A percentile compares a stretch with the other conserved stretches of the same genome.
phyloP scores from a whole-genome alignment of 1,284 basidiomycete species.

The Naganishia albida region DNA sequence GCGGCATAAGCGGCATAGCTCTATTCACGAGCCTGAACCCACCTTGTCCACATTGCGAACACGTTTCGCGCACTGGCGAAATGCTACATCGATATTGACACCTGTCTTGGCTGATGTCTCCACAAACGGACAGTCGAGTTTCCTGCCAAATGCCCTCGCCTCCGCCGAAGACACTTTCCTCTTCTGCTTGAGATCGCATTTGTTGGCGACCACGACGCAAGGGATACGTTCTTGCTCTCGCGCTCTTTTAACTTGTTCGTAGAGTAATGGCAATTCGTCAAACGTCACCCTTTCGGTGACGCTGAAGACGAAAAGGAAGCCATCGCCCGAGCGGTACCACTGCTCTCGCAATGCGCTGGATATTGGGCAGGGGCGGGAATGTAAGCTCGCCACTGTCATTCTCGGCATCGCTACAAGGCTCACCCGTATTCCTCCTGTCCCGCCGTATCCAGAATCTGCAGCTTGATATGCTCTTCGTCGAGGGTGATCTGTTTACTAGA shows the following conservation, averaged over 20 bases:
- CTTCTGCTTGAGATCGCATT: slow-evolving; percentile 60
- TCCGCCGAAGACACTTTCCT: slow-evolving; percentile 57
- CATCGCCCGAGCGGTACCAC: slow-evolving; percentile 61
- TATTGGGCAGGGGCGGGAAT: neutral
- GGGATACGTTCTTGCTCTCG: slow-evolving; percentile 60
- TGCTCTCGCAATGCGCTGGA: slow-evolving; percentile 60
- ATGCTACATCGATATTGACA: slow-evolving; percentile 61
- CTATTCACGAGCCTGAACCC: slow-evolving; percentile 18
- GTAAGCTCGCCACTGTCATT: neutral
- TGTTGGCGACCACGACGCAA: slow-evolving; percentile 60
- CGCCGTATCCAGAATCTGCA: slow-evolving; percentile 97
- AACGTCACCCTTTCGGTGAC: slow-evolving; percentile 61
- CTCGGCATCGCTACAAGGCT: neutral
- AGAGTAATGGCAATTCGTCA: slow-evolving; percentile 57
- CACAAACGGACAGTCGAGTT: slow-evolving; percentile 58
- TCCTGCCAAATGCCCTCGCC: slow-evolving; percentile 57
- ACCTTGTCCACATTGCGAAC: slow-evolving; percentile 59
- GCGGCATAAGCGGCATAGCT: too few species aligned
- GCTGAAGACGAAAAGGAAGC: slow-evolving; percentile 61
- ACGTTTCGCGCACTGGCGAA: slow-evolving; percentile 59
- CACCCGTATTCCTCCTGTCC: slow-evolving; percentile 96
- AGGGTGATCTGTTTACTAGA: slow-evolving; percentile 96
- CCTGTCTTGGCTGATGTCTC: slow-evolving; percentile 61
- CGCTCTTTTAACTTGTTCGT: slow-evolving; percentile 57
- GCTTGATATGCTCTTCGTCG: slow-evolving; percentile 94